Base-by-base conservation (phyloP, 2,329 filamentous ascomycete species). In the Fusarium redolens region DNA sequence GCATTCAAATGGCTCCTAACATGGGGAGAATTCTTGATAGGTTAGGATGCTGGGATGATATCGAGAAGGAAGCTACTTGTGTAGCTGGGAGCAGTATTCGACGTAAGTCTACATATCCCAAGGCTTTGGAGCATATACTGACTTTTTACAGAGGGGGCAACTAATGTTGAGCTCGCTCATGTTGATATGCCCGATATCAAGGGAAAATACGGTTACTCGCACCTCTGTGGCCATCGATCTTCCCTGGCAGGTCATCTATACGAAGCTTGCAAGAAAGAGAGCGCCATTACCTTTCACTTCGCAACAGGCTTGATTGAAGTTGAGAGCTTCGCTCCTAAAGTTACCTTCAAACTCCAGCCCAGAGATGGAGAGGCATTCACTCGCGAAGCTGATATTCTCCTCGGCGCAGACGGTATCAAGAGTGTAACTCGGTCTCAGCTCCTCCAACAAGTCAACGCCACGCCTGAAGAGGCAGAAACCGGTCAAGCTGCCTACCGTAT, bases 1-100 rank as follows among this genome's bases (percentile, higher is more conserved):
- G 94, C 9, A 96, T 96, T 73, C 94, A 97, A 79, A 86, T 96
- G 65, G 92, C 93, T 1, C 93, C 93, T 0, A 97, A 96, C 74
- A 92, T 96, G 87, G 91, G 91, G 7, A 88, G 92, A 4, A 92
- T 96, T 13, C 86, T 96, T 17, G 91, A 94, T 78, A 85, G 87
- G 18, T 83, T 95, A 43, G 93, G 91, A 14, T 92, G 92, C 65
- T 96, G 93, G 93, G 82, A 87, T 22, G 85, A 87, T 20, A 93
- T 96, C 69, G 73, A 78, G 45, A 61, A 28, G 14, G 72, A 77
- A 22, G 61, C 73, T 33, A 76, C 75, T 4, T 68, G 75, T n/a
- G 74, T 80, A 4, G 69, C 78, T 22, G 71, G 74, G 18, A 78
- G 77, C 30, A 82, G 79, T 14, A 76, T 81, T 37, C 75, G 79